These are phyloP conservation scores for Scopulariopsis brevicaulis DNA, from an alignment of 2,329 filamentous ascomycete genomes.

Conservation along the genomic window DNA sequence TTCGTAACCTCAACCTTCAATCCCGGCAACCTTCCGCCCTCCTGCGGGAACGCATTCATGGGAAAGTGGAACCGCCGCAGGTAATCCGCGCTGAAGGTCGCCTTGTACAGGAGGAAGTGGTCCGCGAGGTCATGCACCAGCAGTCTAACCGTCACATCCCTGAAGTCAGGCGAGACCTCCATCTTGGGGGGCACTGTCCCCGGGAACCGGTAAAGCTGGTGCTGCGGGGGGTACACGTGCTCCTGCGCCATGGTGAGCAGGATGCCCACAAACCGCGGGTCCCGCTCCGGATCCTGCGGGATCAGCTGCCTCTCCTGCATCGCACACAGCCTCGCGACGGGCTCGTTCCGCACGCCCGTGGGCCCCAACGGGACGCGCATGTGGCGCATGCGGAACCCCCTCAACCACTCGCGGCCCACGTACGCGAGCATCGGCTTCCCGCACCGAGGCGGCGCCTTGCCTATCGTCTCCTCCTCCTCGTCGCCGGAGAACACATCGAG, in stretches of 20 bases:
- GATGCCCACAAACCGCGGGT: constrained; percentile 38
- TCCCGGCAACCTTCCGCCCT: constrained; percentile 12
- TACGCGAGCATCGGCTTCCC: constrained; percentile 26
- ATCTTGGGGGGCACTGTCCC: constrained; percentile 8
- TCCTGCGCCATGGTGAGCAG: constrained; percentile 47
- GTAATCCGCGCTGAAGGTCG: constrained; percentile 33
- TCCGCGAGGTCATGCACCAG: constrained; percentile 33
- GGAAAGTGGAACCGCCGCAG: constrained; percentile 39
- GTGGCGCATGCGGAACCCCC: constrained; percentile 30
- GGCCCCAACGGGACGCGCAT: constrained; percentile 33
- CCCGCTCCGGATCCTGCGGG: constrained; percentile 36
- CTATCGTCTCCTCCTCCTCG: not conserved
- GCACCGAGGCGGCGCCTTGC: not conserved
- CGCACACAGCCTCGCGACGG: constrained; percentile 34
- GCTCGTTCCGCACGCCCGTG: constrained; percentile 25
- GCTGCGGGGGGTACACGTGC: constrained; percentile 29
- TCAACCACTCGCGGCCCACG: constrained; percentile 33
- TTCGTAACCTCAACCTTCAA: constrained; percentile 34
- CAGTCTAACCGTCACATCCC: constrained; percentile 36
- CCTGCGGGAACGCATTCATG: not conserved
- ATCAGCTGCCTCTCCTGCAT: constrained; percentile 33
- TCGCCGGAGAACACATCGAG: constrained; percentile 3
- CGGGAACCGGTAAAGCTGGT: constrained; percentile 8
- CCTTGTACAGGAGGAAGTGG: constrained; percentile 43
- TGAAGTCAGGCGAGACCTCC: constrained; percentile 20